Evolutionary conservation across 345 rosid genomes (phyloP).

Genomic region (Zanthoxylum bungeanum): DNA sequence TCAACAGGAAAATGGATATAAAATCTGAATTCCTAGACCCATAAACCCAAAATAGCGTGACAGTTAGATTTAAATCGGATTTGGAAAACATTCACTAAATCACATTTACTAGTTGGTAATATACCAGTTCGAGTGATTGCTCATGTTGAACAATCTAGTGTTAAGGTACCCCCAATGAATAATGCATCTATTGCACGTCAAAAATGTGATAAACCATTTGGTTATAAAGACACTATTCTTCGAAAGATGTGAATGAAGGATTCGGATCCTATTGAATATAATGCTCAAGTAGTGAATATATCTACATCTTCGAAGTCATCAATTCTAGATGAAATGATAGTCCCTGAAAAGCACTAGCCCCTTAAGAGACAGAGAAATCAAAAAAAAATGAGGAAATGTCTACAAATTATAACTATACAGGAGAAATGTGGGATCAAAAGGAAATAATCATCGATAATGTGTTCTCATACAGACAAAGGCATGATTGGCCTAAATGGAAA

Average conservation of each 20-base stretch:
- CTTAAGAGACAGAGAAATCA: accelerated
- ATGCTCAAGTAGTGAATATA: background rate
- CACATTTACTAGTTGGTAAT: background rate
- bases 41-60: too few species aligned
- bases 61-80: too few species aligned
- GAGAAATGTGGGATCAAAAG: background rate
- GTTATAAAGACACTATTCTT: background rate
- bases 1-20: too few species aligned
- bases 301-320: background rate
- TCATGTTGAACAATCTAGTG: background rate
- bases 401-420: background rate
- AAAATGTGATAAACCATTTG: background rate
- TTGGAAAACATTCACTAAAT: too few species aligned
- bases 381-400: background rate
- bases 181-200: accelerated
- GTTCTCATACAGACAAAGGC: background rate
- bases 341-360: background rate
- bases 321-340: background rate
- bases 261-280: background rate
- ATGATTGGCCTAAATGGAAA: background rate
- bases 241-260: background rate
- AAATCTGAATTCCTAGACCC: too few species aligned
- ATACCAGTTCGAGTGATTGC: background rate
- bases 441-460: background rate
- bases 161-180: background rate